A percentile compares a stretch with the other conserved stretches of the same genome.
Conservation (phyloP, 345 rosid species). For the Aethionema arabicum region DNA sequence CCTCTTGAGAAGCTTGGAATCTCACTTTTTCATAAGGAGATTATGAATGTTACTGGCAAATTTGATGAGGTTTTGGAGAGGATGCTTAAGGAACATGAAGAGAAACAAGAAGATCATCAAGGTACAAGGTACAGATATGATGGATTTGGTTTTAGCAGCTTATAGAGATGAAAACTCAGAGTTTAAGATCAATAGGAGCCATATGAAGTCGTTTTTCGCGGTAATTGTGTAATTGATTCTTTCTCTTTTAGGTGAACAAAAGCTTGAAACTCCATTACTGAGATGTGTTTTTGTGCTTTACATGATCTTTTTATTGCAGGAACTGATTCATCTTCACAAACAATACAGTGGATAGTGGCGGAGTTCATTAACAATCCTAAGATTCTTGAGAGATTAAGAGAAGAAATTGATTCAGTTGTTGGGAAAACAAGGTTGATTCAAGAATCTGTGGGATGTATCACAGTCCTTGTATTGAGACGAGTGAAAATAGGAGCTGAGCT, state of each 20-base stretch:
- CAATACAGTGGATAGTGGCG: constrained; percentile 53
- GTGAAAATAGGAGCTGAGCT: constrained; percentile 77
- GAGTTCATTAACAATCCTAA: constrained; percentile 56
- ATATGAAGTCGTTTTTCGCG: constrained; percentile 60
- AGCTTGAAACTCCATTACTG: background rate
- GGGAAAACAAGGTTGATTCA: constrained; percentile 50
- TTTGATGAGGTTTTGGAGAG: constrained; percentile 57
- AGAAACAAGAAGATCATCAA: constrained; percentile 28
- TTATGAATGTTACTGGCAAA: constrained; percentile 44
- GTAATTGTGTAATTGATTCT: constrained; percentile 46
- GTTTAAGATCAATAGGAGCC: constrained; percentile 52
- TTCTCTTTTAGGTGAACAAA: background rate
- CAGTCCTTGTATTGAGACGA: constrained; percentile 72
- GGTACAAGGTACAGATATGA: constrained; percentile 41
- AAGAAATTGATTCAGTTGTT: constrained; percentile 49
- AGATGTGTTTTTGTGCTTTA: background rate
- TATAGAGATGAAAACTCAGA: constrained; percentile 54
- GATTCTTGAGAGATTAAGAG: constrained; percentile 47
- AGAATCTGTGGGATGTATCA: constrained; percentile 78
- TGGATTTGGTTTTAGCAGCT: constrained; percentile 52
- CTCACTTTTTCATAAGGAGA: constrained; percentile 49
- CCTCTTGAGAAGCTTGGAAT: constrained; percentile 8
- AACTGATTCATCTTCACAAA: constrained; percentile 8
- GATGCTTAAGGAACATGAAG: constrained; percentile 53
- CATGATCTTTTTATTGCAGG: constrained; percentile 29